Evolutionary conservation across 2,329 filamentous ascomycete species (phyloP).

Genomic region (Lachnellula cervina): DNA sequence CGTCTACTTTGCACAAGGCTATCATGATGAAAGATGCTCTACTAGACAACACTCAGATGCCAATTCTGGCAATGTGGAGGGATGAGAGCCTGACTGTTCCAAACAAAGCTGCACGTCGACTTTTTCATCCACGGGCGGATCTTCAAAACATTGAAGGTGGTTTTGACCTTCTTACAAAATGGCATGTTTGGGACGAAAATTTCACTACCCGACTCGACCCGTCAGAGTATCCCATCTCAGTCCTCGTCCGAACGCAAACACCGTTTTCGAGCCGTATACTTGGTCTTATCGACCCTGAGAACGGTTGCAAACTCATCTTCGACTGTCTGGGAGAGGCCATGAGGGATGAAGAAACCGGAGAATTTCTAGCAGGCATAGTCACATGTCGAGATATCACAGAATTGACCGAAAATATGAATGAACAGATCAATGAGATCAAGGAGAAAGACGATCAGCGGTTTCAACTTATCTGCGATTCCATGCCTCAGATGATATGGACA

Average conservation of each 20-base stretch:
- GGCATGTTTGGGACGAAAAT: conserved; percentile 60
- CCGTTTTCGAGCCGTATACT: conserved; percentile 56
- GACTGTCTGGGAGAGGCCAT: conserved; percentile 66
- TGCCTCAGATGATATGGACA: conserved; percentile 71
- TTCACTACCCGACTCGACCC: conserved; percentile 54
- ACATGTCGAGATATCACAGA: conserved; percentile 68
- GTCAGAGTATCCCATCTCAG: conserved; percentile 62
- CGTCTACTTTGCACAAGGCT: conserved; percentile 68
- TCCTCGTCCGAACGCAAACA: conserved; percentile 56
- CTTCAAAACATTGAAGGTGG: conserved; percentile 39
- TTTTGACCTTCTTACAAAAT: conserved; percentile 54
- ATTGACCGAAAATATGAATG: conserved; percentile 63
- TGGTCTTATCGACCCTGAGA: conserved; percentile 55
- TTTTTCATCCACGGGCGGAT: conserved; percentile 44
- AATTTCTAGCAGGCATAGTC: conserved; percentile 69
- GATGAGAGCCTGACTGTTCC: conserved; percentile 70
- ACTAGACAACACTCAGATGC: conserved; percentile 68
- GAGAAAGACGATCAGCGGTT: conserved; percentile 70
- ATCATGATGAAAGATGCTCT: conserved; percentile 72
- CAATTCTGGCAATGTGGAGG: conserved; percentile 76
- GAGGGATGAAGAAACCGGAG: conserved; percentile 59
- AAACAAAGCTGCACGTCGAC: conserved; percentile 51
- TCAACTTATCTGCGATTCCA: conserved; percentile 68
- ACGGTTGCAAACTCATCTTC: conserved; percentile 50
- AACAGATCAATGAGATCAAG: conserved; percentile 64